These are phyloP conservation scores for Harringtonia aguacate DNA, from an alignment of 2,329 filamentous ascomycete genomes.

Conservation along the genomic window DNA sequence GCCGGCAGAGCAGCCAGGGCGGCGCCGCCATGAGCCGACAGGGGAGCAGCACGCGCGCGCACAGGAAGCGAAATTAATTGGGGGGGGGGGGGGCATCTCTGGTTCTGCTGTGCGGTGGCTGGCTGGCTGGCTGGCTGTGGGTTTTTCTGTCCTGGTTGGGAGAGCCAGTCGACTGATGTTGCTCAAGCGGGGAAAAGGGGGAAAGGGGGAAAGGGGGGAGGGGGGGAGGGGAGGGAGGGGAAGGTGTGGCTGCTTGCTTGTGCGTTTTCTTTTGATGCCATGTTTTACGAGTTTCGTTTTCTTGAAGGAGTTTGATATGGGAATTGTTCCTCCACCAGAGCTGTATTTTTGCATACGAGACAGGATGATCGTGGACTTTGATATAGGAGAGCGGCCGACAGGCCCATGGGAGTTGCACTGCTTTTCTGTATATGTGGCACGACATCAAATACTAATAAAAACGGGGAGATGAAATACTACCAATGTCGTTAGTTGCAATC, in stretches of 20 bases:
- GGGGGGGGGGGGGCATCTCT: background rate
- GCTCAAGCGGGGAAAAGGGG: no score
- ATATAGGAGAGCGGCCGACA: no score
- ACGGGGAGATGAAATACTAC: no score
- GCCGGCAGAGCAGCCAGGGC: conserved; percentile 43
- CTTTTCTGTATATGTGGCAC: no score
- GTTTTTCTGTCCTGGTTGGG: no score
- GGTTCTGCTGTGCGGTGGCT: background rate
- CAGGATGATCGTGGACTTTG: no score
- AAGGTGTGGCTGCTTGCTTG: background rate
- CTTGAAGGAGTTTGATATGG: background rate
- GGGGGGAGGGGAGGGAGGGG: no score
- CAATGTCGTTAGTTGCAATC: no score
- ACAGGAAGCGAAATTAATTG: conserved; percentile 12
- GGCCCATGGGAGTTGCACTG: no score
- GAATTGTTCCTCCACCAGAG: background rate
- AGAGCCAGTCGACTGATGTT: no score
- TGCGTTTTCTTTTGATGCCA: background rate
- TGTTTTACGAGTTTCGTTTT: background rate
- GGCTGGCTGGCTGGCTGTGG: background rate
- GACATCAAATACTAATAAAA: no score
- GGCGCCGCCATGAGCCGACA: conserved; percentile 47
- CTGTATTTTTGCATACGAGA: no score
- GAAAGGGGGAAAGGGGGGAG: background rate
- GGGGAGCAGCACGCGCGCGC: conserved; percentile 27